Percentiles rank a stretch among this genome's conserved stretches.
phyloP scores from a whole-genome alignment of 2,329 filamentous ascomycete species.

The Ophiostoma pallidulum region DNA sequence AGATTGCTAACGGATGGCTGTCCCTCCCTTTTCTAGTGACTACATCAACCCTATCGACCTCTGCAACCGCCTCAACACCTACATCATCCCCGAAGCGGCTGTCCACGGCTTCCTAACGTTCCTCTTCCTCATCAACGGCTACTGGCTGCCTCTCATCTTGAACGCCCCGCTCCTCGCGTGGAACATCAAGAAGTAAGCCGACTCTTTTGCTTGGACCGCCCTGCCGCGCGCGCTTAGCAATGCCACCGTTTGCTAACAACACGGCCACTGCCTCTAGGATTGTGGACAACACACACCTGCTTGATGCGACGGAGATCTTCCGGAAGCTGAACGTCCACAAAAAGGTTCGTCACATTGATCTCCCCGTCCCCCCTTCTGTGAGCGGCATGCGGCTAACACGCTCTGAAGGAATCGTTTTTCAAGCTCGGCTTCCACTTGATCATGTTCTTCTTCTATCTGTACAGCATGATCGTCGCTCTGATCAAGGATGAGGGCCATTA shows the following conservation, averaged over 20 bases:
- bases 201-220: too few relatives aligned
- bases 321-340: conserved; percentile 98
- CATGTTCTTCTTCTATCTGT: conserved; percentile 99
- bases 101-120: conserved; percentile 95
- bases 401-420: conserved; percentile 82
- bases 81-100: conserved; percentile 96
- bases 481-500: conserved; percentile 91
- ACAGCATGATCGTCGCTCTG: conserved; percentile 95
- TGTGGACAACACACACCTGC: conserved; percentile 88
- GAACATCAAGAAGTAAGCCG: conserved; percentile 95
- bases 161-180: conserved; percentile 87
- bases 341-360: conserved; percentile 54
- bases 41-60: conserved; percentile 99
- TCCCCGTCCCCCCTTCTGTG: background rate
- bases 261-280: conserved; percentile 64
- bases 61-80: conserved; percentile 99
- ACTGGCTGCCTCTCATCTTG: conserved; percentile 88
- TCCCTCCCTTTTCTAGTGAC: conserved; percentile 53
- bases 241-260: too few relatives aligned
- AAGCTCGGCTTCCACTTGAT: conserved; percentile 97
- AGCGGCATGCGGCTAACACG: background rate
- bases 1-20: conserved; percentile 21
- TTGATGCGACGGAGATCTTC: conserved; percentile 99
- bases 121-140: conserved; percentile 95
- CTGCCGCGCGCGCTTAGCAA: too few relatives aligned